Base-by-base conservation (phyloP, 129 eudicot genomes). In the Artemisia argyi region DNA sequence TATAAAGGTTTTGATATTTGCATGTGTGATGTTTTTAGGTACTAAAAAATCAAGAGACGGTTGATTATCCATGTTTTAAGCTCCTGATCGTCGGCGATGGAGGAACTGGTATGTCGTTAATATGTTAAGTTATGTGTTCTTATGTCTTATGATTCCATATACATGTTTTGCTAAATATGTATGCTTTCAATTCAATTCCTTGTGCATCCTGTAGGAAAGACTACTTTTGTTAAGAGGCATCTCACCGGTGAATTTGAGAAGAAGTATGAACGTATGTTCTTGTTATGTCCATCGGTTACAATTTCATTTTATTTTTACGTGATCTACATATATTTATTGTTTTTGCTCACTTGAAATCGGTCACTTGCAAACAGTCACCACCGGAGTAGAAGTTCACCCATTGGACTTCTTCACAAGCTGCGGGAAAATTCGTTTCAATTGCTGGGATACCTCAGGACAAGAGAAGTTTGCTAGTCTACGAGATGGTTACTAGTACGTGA, bases 371-470 rank as follows among this genome's bases (percentile, higher is more conserved):
- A 54, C 69, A 85, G 89, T 85, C 28, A 85, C 87, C 19, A 82
- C 79, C 55, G 90, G 90, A 10, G 90, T 85, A 66, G 90, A 85
- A 49, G 90, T 85, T 51, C 90, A 85, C 69, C 87, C 90, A 1
- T 54, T 85, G 73, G 90, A 85, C 65, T 85, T 85, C 74, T 76
- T 77, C 69, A 85, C 90, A 0, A 85, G 82, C 69, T 76, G 87
- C 55, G 90, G 90, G 11, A 73, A 73, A 28, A 73, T 85, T 55
- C 79, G 87, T 12, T 85, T 85, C 48, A 76, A 85, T 26, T 85
- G 90, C 83, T 85, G 90, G 90, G 90, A 85, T 70, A 85, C 90
- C 1, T 87, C 87, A 13, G 90, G 90, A 24, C 90, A 85, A 62
- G 90, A 85, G 77, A 85, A 82, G 68, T 85, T 85, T 74, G 90